Evolutionary conservation across 2,329 filamentous ascomycete genomes (phyloP).

Genomic region (Ophiosphaerella herpotricha): DNA sequence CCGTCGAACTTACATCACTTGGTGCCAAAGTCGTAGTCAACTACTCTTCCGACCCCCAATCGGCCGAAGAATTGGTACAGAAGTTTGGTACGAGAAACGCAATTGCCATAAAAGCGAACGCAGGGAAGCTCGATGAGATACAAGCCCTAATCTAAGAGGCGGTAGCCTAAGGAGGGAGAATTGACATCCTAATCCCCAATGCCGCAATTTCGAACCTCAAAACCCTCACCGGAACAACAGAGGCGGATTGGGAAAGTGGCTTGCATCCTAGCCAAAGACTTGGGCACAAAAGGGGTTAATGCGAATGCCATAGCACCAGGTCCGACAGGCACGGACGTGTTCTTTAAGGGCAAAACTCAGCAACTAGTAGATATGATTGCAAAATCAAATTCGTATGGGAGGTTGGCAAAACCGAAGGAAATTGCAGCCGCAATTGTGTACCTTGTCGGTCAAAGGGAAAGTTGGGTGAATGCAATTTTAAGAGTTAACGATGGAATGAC

Average conservation of each 20-base stretch:
- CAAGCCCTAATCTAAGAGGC: conserved; percentile 48
- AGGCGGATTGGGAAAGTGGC: conserved; percentile 66
- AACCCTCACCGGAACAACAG: conserved; percentile 62
- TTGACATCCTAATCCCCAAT: conserved; percentile 64
- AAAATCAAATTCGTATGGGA: conserved; percentile 19
- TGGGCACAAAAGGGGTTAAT: conserved; percentile 56
- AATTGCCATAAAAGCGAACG: too few species aligned
- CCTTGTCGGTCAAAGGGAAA: conserved; percentile 17
- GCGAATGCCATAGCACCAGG: conserved; percentile 60
- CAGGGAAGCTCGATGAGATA: conserved; percentile 47
- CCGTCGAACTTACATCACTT: conserved; percentile 44
- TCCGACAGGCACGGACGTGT: conserved; percentile 62
- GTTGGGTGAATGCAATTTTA: conserved; percentile 37
- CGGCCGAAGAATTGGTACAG: conserved; percentile 60
- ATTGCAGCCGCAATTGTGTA: conserved; percentile 30
- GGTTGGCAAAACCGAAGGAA: conserved; percentile 30
- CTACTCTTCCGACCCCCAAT: conserved; percentile 61
- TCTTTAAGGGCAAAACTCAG: conserved; percentile 50
- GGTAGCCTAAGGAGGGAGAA: conserved; percentile 49
- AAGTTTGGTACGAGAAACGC: conserved; percentile 53
- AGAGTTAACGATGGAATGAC: conserved; percentile 35
- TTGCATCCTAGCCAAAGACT: conserved; percentile 60
- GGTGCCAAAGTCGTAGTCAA: conserved; percentile 55
- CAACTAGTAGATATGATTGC: conserved; percentile 27
- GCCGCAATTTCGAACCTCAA: conserved; percentile 57